Evolutionary conservation across 2,329 filamentous ascomycete genomes (phyloP).

Genomic region (Exophiala sideris): DNA sequence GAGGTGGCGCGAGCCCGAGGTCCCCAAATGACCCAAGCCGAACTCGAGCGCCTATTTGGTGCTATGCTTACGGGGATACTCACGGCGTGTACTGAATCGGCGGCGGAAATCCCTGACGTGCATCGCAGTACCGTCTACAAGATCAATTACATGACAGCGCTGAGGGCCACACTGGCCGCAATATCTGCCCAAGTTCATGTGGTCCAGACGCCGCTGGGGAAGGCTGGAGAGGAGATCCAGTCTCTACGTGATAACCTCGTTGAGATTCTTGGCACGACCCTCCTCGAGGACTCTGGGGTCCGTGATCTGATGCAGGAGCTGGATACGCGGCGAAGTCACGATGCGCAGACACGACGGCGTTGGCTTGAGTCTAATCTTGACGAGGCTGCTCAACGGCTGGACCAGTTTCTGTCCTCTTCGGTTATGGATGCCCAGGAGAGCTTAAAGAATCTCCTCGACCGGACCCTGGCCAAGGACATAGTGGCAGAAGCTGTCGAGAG

Average conservation of each 20-base stretch:
- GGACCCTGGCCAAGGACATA: slow-evolving; percentile 67
- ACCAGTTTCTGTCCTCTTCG: slow-evolving; percentile 88
- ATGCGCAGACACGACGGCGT: slow-evolving; percentile 16
- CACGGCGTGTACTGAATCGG: slow-evolving; percentile 67
- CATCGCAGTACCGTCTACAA: slow-evolving; percentile 48
- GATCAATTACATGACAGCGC: slow-evolving; percentile 46
- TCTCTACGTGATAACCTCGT: slow-evolving; percentile 16
- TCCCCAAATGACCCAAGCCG: slow-evolving; percentile 47
- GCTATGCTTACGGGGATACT: slow-evolving; percentile 90
- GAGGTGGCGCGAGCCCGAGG: slow-evolving; percentile 45
- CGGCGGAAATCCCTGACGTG: slow-evolving; percentile 35
- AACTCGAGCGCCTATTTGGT: slow-evolving; percentile 70
- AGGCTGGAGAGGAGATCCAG: slow-evolving; percentile 19
- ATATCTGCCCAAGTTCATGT: slow-evolving; percentile 46
- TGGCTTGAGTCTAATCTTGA: slow-evolving; percentile 48
- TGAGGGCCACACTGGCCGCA: slow-evolving; percentile 57
- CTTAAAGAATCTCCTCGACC: slow-evolving; percentile 69
- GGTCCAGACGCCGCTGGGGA: slow-evolving; percentile 19
- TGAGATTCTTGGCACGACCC: slow-evolving; percentile 13
- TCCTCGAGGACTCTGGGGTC: slow-evolving; percentile 25
- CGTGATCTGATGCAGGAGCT: slow-evolving; percentile 20
- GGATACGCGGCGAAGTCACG: slow-evolving; percentile 9
- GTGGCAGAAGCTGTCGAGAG: slow-evolving; percentile 77
- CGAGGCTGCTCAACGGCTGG: slow-evolving; percentile 65
- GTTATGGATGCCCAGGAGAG: slow-evolving; percentile 88